Percentiles rank a stretch among this genome's conserved stretches.
Conservation (phyloP, 1,139 yeast genomes). For the Scheffersomyces illinoinensis region DNA sequence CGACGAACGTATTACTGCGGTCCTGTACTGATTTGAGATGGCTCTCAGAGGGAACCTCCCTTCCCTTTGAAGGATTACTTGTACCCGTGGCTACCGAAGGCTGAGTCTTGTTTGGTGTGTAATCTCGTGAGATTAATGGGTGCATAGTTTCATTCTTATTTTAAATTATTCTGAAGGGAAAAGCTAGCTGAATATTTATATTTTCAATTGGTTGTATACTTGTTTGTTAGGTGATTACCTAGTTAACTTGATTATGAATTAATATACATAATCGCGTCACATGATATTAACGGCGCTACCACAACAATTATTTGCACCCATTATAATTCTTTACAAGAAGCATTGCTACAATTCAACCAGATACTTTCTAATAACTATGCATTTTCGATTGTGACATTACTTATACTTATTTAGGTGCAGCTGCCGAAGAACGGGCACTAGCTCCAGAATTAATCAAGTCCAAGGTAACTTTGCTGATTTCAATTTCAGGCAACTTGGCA, state of each 20-base stretch:
- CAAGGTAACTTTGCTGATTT: constrained; percentile 59
- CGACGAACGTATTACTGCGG: not conserved
- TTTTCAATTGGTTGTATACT: not conserved
- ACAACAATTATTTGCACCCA: not conserved
- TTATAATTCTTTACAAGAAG: too few species aligned
- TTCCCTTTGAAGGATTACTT: not conserved
- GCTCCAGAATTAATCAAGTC: constrained; percentile 74
- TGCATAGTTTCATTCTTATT: not conserved
- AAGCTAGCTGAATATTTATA: not conserved
- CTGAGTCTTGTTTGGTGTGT: not conserved
- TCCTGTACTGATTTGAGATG: not conserved
- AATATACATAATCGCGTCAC: not conserved
- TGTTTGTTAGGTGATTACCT: not conserved
- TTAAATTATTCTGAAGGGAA: not conserved
- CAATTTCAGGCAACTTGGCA: constrained; percentile 56
- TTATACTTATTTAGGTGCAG: constrained; percentile 17
- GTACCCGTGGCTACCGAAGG: not conserved
- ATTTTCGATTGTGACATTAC: too few species aligned
- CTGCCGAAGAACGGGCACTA: constrained; percentile 80
- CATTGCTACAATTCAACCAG: not conserved
- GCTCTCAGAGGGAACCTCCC: not conserved
- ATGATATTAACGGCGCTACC: not conserved
- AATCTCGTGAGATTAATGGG: not conserved
- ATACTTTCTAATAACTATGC: not conserved
- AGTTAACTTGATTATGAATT: not conserved